Percentiles rank a stretch among this genome's conserved stretches.
These are phyloP conservation scores for Fusarium humuli DNA, from an alignment of 2,329 filamentous ascomycete species.

Conservation along the genomic window DNA sequence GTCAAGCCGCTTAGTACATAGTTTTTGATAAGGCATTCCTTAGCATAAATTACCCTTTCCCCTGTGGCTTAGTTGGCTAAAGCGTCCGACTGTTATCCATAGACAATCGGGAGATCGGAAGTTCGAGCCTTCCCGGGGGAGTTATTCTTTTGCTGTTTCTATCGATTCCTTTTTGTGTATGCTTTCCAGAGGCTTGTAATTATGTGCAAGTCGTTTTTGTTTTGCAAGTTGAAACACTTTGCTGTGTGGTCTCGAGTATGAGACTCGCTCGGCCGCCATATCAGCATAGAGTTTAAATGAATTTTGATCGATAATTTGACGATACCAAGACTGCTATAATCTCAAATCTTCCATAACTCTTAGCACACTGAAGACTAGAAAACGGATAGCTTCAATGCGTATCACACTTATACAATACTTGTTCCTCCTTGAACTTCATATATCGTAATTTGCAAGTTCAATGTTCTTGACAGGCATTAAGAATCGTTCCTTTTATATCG, in stretches of 20 bases:
- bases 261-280: neutral
- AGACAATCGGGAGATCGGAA: conserved; percentile 48
- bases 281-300: no score
- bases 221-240: neutral
- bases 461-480: no score
- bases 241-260: neutral
- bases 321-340: no score
- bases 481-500: neutral
- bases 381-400: no score
- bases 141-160: neutral
- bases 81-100: conserved; percentile 43
- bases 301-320: no score
- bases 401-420: no score
- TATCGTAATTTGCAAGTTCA: no score
- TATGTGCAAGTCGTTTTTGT: neutral
- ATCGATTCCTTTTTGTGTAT: fast-evolving
- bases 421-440: no score
- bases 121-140: conserved; percentile 49
- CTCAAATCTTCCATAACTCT: no score
- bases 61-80: conserved; percentile 36
- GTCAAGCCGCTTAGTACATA: fast-evolving
- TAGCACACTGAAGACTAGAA: no score
- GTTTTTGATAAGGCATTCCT: fast-evolving
- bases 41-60: neutral
- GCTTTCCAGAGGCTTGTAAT: neutral